These are phyloP conservation scores for Talaromyces sp. DNA, from an alignment of 2,329 filamentous ascomycete genomes.

Conservation along the genomic window DNA sequence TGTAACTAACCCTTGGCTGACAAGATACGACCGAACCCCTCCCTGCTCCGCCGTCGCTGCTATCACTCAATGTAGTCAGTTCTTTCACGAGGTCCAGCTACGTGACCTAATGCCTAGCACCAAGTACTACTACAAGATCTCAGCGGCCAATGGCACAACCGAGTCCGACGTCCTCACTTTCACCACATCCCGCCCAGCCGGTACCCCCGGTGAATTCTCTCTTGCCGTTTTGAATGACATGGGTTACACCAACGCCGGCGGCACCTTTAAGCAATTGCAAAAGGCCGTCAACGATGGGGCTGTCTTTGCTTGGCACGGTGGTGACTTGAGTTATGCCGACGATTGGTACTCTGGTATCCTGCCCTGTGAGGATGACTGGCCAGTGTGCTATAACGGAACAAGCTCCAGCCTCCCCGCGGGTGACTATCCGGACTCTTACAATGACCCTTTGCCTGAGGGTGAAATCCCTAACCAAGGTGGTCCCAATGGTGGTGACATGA, in stretches of 20 bases:
- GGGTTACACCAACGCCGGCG: slow-evolving; percentile 53
- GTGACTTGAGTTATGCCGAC: slow-evolving; percentile 51
- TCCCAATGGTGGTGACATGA: slow-evolving; percentile 49
- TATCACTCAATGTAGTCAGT: slow-evolving; percentile 51
- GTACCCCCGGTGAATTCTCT: slow-evolving; percentile 42
- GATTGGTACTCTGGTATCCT: slow-evolving; percentile 53
- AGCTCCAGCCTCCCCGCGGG: slow-evolving; percentile 40
- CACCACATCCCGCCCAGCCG: slow-evolving; percentile 45
- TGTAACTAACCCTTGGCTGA: slow-evolving; percentile 16
- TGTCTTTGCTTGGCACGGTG: slow-evolving; percentile 52
- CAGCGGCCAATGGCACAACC: slow-evolving; percentile 50
- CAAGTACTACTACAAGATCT: slow-evolving; percentile 53
- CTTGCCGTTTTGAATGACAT: slow-evolving; percentile 52
- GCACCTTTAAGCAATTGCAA: slow-evolving; percentile 46
- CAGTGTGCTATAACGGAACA: slow-evolving; percentile 53
- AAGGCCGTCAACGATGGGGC: slow-evolving; percentile 44
- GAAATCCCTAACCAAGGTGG: slow-evolving; percentile 47
- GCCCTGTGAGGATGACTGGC: slow-evolving; percentile 47
- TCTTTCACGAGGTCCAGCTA: slow-evolving; percentile 52
- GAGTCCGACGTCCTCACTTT: slow-evolving; percentile 47
- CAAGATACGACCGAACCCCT: slow-evolving; percentile 44
- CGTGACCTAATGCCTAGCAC: slow-evolving; percentile 40
- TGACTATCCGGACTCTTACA: slow-evolving; percentile 40
- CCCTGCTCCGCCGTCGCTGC: slow-evolving; percentile 45
- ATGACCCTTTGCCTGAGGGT: slow-evolving; percentile 44